A percentile compares a stretch with the other conserved stretches of the same genome.
Evolutionary conservation across 2,329 filamentous ascomycete genomes (phyloP).

Genomic region (Aspergillus puulaauensis): DNA sequence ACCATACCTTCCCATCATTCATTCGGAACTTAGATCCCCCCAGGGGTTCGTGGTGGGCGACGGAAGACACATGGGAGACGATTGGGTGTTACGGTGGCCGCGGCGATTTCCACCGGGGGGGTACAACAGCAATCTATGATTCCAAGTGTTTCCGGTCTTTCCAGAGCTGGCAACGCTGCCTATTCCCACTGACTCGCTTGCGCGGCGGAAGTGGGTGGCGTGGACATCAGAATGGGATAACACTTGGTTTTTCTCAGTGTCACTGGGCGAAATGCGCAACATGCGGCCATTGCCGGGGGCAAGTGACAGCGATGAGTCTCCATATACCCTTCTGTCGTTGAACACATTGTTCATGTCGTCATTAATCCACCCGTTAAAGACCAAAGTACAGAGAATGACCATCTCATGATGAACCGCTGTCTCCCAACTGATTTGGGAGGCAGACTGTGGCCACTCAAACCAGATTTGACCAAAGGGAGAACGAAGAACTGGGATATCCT

Average conservation of each 20-base stretch:
- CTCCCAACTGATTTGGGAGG: constrained; percentile 20
- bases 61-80: constrained; percentile 22
- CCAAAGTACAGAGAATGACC: constrained; percentile 19
- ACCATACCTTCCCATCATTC: not conserved
- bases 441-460: constrained; percentile 26
- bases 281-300: not conserved
- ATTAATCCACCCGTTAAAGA: constrained; percentile 22
- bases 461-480: constrained; percentile 30
- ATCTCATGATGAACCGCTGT: constrained; percentile 24
- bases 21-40: not conserved
- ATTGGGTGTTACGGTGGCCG: constrained; percentile 23
- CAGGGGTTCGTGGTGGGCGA: constrained; percentile 4
- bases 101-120: constrained; percentile 6
- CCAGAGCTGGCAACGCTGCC: not conserved
- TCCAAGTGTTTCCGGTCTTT: constrained; percentile 10
- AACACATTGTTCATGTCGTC: constrained; percentile 6
- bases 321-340: not conserved
- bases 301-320: not conserved
- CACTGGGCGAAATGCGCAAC: constrained; percentile 1
- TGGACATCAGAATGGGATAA: constrained; percentile 5
- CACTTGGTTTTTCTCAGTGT: not conserved
- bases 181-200: constrained; percentile 8
- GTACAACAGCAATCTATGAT: constrained; percentile 13
- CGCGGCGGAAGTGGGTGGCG: constrained; percentile 15
- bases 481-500: constrained; percentile 13